These are phyloP conservation scores for Cantharellus cinnabarinus DNA, from an alignment of 768 basidiomycete species.

Conservation along the genomic window DNA sequence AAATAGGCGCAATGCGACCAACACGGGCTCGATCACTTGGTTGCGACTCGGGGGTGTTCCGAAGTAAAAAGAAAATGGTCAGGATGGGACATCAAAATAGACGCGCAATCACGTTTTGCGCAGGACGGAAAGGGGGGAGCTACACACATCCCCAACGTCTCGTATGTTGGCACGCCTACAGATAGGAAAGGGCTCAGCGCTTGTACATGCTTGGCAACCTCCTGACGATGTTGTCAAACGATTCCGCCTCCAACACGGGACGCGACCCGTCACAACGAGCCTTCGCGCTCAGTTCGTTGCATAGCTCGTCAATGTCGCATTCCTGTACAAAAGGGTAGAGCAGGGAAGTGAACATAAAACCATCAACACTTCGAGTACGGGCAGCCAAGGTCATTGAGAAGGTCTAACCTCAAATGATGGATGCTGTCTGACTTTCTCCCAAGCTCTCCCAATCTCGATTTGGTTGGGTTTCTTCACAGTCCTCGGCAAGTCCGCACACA, in stretches of 20 bases:
- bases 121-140: neutral
- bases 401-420: slow-evolving; percentile 52
- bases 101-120: too few relatives aligned
- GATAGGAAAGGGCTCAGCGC: neutral
- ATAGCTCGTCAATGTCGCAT: slow-evolving; percentile 58
- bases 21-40: too few relatives aligned
- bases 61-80: too few relatives aligned
- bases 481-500: slow-evolving; percentile 32
- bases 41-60: too few relatives aligned
- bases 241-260: slow-evolving; percentile 37
- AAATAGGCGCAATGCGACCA: too few relatives aligned
- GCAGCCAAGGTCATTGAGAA: slow-evolving; percentile 2
- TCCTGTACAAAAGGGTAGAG: slow-evolving; percentile 25
- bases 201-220: neutral
- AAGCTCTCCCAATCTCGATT: slow-evolving; percentile 58
- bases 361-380: slow-evolving; percentile 1
- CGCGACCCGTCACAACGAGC: slow-evolving; percentile 71
- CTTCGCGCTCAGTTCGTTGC: slow-evolving; percentile 59
- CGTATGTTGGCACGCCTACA: neutral
- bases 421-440: slow-evolving; percentile 53
- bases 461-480: slow-evolving; percentile 52
- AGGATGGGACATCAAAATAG: too few relatives aligned
- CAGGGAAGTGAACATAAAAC: neutral
- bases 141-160: neutral
- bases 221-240: neutral